A percentile compares a stretch with the other conserved stretches of the same genome.
Evolutionary conservation across 495 filamentous ascomycete genomes (phyloP).

Genomic region (Podospora comata): DNA sequence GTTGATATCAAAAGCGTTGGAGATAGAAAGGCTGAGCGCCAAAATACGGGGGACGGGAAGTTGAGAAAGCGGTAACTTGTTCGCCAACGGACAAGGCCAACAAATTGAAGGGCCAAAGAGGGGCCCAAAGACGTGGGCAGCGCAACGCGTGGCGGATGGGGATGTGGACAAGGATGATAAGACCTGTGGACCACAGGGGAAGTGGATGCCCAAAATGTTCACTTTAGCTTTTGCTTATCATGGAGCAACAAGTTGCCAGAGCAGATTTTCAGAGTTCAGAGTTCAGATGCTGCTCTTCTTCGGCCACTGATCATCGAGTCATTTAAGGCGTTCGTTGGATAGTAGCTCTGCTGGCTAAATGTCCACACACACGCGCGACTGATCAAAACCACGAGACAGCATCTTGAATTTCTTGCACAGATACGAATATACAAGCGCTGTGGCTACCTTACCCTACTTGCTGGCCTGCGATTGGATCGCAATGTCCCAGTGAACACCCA

Average conservation of each 20-base stretch:
- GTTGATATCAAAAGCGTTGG: not conserved
- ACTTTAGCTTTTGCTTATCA: not conserved
- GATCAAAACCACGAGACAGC: not conserved
- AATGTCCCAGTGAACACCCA: not conserved
- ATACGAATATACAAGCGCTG: not conserved
- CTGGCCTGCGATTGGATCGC: not conserved
- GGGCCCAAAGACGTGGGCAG: conserved; percentile 18
- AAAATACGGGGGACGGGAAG: not conserved
- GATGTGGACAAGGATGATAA: not conserved
- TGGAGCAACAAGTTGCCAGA: too few species aligned
- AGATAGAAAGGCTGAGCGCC: not conserved
- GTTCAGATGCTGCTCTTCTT: not conserved
- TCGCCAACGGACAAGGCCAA: conserved; percentile 13
- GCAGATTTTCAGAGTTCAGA: too few species aligned
- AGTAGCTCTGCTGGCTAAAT: not conserved
- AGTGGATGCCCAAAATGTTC: not conserved
- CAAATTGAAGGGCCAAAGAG: conserved; percentile 17
- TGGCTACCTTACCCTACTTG: not conserved
- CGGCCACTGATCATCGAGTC: not conserved
- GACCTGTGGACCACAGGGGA: not conserved
- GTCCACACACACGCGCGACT: not conserved
- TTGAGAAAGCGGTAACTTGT: not conserved
- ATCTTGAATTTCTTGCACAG: not conserved
- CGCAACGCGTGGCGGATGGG: conserved; percentile 6
- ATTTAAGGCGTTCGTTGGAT: not conserved